These are phyloP conservation scores for Mucor circinelloides DNA, from an alignment of 371 early-diverging fungal species.

Conservation along the genomic window DNA sequence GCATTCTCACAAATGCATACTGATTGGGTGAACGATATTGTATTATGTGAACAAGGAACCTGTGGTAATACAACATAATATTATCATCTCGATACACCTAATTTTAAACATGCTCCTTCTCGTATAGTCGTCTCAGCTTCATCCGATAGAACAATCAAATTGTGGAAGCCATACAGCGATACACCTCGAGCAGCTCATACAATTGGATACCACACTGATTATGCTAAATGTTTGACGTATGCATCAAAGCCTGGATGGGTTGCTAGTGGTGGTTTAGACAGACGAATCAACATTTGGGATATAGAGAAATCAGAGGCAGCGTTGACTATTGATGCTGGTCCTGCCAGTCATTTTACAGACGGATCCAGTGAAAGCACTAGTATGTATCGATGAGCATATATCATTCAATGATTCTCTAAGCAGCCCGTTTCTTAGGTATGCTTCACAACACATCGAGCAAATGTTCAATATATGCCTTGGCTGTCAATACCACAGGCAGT, in stretches of 20 bases:
- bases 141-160: slow-evolving; percentile 87
- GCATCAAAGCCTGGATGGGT: slow-evolving; percentile 76
- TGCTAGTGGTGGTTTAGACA: slow-evolving; percentile 94
- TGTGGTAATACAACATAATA: slow-evolving; percentile 26
- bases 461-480: slow-evolving; percentile 78
- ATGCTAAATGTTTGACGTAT: slow-evolving; percentile 80
- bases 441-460: slow-evolving; percentile 60
- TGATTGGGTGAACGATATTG: slow-evolving; percentile 96
- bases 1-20: slow-evolving; percentile 84
- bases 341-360: slow-evolving; percentile 15
- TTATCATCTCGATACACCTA: background rate
- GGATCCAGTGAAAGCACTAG: slow-evolving; percentile 19
- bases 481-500: slow-evolving; percentile 69
- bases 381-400: background rate
- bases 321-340: slow-evolving; percentile 30
- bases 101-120: too few relatives aligned
- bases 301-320: slow-evolving; percentile 44
- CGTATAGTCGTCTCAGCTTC: slow-evolving; percentile 83
- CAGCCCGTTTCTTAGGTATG: slow-evolving; percentile 19
- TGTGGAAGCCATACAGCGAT: slow-evolving; percentile 72
- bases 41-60: slow-evolving; percentile 56
- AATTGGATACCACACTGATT: slow-evolving; percentile 88
- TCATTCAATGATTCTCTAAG: background rate
- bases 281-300: slow-evolving; percentile 90
- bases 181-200: slow-evolving; percentile 48